A percentile compares a stretch with the other conserved stretches of the same genome.
Conservation (phyloP, 441 rosid species). For the Lepidium campestre region DNA sequence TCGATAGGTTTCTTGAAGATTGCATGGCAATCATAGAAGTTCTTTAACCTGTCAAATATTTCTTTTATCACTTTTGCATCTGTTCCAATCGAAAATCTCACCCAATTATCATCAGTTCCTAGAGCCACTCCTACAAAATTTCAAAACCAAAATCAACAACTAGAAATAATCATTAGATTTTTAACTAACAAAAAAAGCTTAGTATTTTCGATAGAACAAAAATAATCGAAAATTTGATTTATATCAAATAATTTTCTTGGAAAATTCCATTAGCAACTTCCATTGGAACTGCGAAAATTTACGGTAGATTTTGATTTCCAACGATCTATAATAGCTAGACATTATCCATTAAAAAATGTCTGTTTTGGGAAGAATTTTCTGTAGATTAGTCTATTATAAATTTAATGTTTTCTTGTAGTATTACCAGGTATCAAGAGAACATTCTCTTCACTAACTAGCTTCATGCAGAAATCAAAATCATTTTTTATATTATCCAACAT, state of each 20-base stretch:
- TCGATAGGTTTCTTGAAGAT: neutral
- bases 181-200: too few species aligned
- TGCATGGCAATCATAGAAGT: neutral
- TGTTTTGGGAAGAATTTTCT: too few species aligned
- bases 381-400: too few species aligned
- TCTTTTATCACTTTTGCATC: neutral
- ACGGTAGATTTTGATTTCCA: too few species aligned
- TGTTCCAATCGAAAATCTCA: conserved; percentile 3
- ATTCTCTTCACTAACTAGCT: conserved; percentile 7
- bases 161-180: neutral
- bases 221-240: too few species aligned
- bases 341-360: too few species aligned
- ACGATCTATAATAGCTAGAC: too few species aligned
- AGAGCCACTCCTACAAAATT: conserved; percentile 3
- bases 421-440: conserved; percentile 13
- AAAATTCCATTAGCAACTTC: too few species aligned
- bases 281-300: too few species aligned
- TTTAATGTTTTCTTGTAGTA: too few species aligned
- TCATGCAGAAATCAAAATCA: conserved; percentile 7
- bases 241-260: too few species aligned
- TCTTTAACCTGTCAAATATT: neutral
- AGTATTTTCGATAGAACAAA: too few species aligned
- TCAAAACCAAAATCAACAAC: neutral
- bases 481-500: neutral
- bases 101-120: neutral